Conservation (phyloP, 371 early-diverging fungal genomes). For the Furculomyces boomerangus region DNA sequence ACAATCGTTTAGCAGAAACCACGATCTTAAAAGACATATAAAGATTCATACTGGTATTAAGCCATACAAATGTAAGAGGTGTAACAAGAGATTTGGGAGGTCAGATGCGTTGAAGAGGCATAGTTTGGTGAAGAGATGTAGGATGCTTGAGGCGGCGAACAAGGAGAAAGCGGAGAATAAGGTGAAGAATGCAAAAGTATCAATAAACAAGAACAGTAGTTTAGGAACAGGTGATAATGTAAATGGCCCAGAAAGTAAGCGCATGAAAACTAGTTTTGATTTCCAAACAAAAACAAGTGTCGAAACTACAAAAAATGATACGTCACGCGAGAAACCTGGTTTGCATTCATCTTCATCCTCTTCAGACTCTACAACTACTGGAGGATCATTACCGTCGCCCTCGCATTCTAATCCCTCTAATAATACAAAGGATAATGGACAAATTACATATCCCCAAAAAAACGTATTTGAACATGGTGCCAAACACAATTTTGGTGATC, state of each 20-base stretch:
- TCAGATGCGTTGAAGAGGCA: conserved; percentile 28
- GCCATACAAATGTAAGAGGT: conserved; percentile 60
- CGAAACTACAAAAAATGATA: neutral
- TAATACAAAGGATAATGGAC: no score
- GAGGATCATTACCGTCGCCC: no score
- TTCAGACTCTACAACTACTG: no score
- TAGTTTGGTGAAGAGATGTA: conserved; percentile 25
- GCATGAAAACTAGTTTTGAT: neutral
- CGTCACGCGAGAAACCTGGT: no score
- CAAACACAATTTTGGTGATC: no score
- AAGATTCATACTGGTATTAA: conserved; percentile 74
- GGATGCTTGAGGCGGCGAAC: conserved; percentile 2
- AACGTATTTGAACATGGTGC: no score
- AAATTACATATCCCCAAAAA: no score
- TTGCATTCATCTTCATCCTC: no score
- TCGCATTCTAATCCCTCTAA: no score
- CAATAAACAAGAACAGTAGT: neutral
- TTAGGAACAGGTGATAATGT: neutral
- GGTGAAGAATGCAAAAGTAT: no score
- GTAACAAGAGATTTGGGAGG: conserved; percentile 54
- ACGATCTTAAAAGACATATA: conserved; percentile 69
- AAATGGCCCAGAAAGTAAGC: neutral
- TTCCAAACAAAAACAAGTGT: neutral
- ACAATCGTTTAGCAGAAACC: conserved; percentile 66
- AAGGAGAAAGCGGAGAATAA: no score